Percentiles rank a stretch among this genome's conserved stretches.
These are phyloP conservation scores for Globisporangium paddicum DNA, from an alignment of 352 stramenopile genomes.

Conservation along the genomic window DNA sequence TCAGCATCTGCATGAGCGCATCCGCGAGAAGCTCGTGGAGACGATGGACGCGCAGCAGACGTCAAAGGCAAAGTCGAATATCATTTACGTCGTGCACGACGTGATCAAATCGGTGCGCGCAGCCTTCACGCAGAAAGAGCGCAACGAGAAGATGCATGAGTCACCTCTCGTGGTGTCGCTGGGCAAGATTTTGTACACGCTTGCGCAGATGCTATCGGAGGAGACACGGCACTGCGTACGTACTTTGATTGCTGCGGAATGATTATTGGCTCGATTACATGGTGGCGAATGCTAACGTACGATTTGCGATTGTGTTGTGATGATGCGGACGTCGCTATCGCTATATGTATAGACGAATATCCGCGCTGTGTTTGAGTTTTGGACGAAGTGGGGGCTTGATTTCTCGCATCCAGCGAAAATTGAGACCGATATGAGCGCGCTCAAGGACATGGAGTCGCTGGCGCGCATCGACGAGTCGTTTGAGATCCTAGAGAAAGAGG, in stretches of 20 bases:
- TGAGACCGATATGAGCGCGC: slow-evolving; percentile 23
- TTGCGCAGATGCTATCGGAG: slow-evolving; percentile 57
- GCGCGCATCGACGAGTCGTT: slow-evolving; percentile 55
- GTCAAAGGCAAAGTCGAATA: slow-evolving; percentile 64
- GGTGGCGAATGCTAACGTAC: neutral
- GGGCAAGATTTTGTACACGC: slow-evolving; percentile 53
- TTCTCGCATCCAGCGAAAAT: slow-evolving; percentile 32
- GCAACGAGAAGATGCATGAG: slow-evolving; percentile 72
- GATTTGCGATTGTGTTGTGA: slow-evolving; percentile 2
- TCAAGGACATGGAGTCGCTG: slow-evolving; percentile 35
- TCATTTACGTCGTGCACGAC: slow-evolving; percentile 83
- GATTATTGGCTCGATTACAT: neutral
- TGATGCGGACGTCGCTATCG: slow-evolving; percentile 1
- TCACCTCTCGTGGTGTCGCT: slow-evolving; percentile 62
- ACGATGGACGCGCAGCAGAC: slow-evolving; percentile 60
- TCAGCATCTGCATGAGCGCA: slow-evolving; percentile 61
- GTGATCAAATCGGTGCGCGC: slow-evolving; percentile 74
- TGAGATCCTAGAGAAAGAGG: slow-evolving; percentile 58
- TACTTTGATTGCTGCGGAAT: slow-evolving; percentile 11
- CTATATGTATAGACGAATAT: slow-evolving; percentile 46
- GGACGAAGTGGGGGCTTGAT: slow-evolving; percentile 78
- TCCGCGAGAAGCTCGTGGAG: slow-evolving; percentile 62
- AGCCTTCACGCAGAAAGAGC: slow-evolving; percentile 61
- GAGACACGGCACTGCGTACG: slow-evolving; percentile 66
- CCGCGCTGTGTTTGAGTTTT: slow-evolving; percentile 74